Percentiles rank a stretch among this genome's conserved stretches.
Conservation (phyloP, 148 eudicot genomes). For the Camellia japonica region DNA sequence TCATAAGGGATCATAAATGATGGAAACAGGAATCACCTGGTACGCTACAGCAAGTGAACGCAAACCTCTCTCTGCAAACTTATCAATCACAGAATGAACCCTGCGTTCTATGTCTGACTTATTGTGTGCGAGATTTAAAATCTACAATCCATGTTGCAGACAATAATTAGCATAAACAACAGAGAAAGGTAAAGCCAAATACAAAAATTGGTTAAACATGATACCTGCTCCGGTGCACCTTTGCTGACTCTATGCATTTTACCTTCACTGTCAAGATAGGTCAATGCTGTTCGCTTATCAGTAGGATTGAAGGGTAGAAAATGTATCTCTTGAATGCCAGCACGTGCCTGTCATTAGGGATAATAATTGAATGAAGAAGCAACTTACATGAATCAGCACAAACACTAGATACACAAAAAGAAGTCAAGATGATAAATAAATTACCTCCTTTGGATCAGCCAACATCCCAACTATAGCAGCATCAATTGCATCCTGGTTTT, state of each 20-base stretch:
- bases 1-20: background rate
- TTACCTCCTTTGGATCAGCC: slow-evolving; percentile 98
- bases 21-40: slow-evolving; percentile 47
- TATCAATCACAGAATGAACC: slow-evolving; percentile 92
- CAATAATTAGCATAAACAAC: slow-evolving; percentile 7
- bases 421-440: background rate
- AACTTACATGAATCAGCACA: background rate
- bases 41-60: slow-evolving; percentile 96
- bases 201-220: background rate
- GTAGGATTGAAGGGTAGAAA: slow-evolving; percentile 98
- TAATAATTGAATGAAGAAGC: slow-evolving; percentile 17
- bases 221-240: slow-evolving; percentile 99
- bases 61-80: slow-evolving; percentile 96
- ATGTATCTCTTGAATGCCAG: slow-evolving; percentile 87
- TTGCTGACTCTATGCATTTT: slow-evolving; percentile 97
- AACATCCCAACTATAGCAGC: slow-evolving; percentile 89
- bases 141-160: slow-evolving; percentile 37
- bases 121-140: slow-evolving; percentile 82
- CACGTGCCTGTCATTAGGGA: slow-evolving; percentile 66
- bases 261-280: slow-evolving; percentile 81
- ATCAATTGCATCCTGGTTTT: slow-evolving; percentile 99
- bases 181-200: background rate
- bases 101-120: slow-evolving; percentile 89
- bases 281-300: slow-evolving; percentile 93
- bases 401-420: background rate